Evolutionary conservation across 2,329 filamentous ascomycete genomes (phyloP).

Genomic region (Sphaerostilbella broomeana): DNA sequence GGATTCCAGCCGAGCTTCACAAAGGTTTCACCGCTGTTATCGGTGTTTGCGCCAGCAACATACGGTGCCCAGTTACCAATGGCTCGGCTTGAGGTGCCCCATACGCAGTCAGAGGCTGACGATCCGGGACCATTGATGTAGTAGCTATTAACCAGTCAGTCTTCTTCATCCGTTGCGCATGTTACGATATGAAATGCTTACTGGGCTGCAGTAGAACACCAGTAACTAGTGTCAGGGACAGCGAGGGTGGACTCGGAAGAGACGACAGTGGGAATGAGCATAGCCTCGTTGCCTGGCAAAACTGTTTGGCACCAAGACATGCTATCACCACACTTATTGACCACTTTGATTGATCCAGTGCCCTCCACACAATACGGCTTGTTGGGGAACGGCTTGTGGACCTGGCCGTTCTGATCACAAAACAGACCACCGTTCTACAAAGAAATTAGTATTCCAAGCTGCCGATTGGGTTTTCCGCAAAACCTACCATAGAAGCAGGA

Average conservation of each 20-base stretch:
- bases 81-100: conserved; percentile 57
- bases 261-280: conserved; percentile 74
- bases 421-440: conserved; percentile 64
- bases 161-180: no score
- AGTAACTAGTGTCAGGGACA: conserved; percentile 64
- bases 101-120: conserved; percentile 58
- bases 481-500: conserved; percentile 64
- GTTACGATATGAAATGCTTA: conserved; percentile 36
- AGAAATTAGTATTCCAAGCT: conserved; percentile 4
- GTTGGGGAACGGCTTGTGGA: conserved; percentile 62
- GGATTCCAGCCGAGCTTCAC: conserved; percentile 75
- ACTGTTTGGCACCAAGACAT: conserved; percentile 76
- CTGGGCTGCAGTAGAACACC: conserved; percentile 68
- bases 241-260: conserved; percentile 52
- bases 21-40: conserved; percentile 57
- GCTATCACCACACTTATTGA: conserved; percentile 56
- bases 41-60: conserved; percentile 69
- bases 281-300: conserved; percentile 71
- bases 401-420: conserved; percentile 59
- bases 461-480: neutral
- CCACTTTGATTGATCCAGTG: conserved; percentile 55
- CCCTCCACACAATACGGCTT: conserved; percentile 65
- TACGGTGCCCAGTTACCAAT: conserved; percentile 73
- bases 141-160: no score
- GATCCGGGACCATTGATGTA: conserved; percentile 73